phyloP scores from a whole-genome alignment of 208 protist species.

The Leishmania tropica region DNA sequence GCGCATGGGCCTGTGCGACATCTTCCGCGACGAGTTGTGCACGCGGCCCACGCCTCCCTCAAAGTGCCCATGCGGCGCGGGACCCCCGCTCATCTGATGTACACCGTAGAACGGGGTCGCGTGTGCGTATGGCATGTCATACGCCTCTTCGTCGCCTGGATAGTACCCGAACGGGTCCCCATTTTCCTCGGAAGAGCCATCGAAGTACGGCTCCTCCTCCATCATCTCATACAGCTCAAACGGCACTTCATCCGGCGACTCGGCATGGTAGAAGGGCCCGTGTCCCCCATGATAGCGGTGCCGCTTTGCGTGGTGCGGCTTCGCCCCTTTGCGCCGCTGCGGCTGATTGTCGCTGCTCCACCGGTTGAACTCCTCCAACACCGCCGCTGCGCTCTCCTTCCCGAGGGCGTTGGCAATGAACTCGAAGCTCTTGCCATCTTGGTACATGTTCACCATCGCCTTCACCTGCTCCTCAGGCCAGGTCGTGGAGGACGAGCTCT shows the following conservation, averaged over 20 bases:
- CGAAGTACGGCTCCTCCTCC: constrained; percentile 40
- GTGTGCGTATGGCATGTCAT: constrained; percentile 34
- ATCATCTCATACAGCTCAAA: constrained; percentile 59
- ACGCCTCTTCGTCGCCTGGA: constrained; percentile 32
- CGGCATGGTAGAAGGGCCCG: constrained; percentile 61
- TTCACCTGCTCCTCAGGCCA: constrained; percentile 76
- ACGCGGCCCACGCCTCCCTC: constrained; percentile 9
- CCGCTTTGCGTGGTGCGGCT: constrained; percentile 6
- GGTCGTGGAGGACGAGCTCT: constrained; percentile 53
- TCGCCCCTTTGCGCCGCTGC: constrained; percentile 20
- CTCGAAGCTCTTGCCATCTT: constrained; percentile 92
- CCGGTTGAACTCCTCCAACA: constrained; percentile 84
- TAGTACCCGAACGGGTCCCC: constrained; percentile 65
- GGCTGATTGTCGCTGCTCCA: constrained; percentile 71
- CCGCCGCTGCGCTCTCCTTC: constrained; percentile 51
- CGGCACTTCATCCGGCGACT: constrained; percentile 70
- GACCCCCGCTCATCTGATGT: constrained; percentile 64
- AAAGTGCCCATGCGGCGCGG: constrained; percentile 18
- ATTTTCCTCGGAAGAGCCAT: constrained; percentile 21
- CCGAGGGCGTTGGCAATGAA: constrained; percentile 91
- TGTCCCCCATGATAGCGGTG: constrained; percentile 13
- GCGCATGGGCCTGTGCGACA: constrained; percentile 18
- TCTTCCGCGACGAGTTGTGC: constrained; percentile 25
- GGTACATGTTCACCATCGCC: constrained; percentile 90
- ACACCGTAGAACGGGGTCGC: constrained; percentile 60